phyloP scores from a whole-genome alignment of 2,329 filamentous ascomycete genomes.

The Ophiostoma perfectum region DNA sequence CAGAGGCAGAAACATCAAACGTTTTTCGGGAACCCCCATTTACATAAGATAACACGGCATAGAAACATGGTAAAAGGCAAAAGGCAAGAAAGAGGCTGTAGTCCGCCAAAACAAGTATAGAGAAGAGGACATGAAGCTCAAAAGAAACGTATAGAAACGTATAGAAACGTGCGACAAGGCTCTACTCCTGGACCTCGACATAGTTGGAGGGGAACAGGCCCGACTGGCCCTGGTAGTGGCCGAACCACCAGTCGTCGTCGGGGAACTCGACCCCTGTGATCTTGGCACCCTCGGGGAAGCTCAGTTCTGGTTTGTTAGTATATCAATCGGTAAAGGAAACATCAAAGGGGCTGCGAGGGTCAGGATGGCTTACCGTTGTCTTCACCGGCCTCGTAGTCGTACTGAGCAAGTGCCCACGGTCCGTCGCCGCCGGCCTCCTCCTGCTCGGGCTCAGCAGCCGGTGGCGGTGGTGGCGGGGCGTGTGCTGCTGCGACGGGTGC shows the following conservation, averaged over 20 bases:
- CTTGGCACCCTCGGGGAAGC: slow-evolving; percentile 83
- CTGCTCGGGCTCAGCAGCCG: slow-evolving; percentile 38
- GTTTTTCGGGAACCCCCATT: not conserved
- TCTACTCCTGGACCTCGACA: slow-evolving; percentile 48
- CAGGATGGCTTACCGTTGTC: slow-evolving; percentile 62
- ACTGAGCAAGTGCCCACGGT: slow-evolving; percentile 75
- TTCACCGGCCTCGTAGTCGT: slow-evolving; percentile 95
- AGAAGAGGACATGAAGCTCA: not conserved
- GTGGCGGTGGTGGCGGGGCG: slow-evolving; percentile 32
- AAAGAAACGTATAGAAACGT: not conserved
- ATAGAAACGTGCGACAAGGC: not conserved
- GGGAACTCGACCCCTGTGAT: slow-evolving; percentile 87
- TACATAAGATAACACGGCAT: not conserved
- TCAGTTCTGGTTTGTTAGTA: slow-evolving; percentile 48
- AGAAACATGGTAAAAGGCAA: not conserved
- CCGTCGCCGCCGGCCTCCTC: slow-evolving; percentile 37
- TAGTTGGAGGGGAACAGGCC: slow-evolving; percentile 81
- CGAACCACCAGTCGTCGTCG: slow-evolving; percentile 98
- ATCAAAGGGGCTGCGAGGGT: not conserved
- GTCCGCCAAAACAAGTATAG: slow-evolving; percentile 11
- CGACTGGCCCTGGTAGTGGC: slow-evolving; percentile 69
- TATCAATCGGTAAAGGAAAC: not conserved
- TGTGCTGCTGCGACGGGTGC: slow-evolving; percentile 21
- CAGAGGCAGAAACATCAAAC: not conserved
- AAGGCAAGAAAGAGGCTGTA: not conserved